Conservation (phyloP, 768 basidiomycete genomes). For the Leccinum longicurvipes region DNA sequence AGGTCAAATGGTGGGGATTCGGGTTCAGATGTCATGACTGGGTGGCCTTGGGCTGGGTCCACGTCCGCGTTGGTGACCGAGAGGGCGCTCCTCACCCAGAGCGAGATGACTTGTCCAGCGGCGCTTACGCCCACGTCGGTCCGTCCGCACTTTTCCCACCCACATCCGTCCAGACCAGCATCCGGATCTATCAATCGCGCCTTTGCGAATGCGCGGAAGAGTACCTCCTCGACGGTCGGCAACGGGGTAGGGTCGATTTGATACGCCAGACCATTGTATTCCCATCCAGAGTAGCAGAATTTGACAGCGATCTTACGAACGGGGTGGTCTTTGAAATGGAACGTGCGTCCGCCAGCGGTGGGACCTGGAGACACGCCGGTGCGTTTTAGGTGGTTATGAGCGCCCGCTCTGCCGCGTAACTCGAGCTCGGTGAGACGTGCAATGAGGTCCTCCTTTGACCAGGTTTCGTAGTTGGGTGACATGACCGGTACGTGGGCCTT, state of each 20-base stretch:
- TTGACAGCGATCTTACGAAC: slow-evolving; percentile 90
- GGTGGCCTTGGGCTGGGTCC: neutral
- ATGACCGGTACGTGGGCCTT: slow-evolving; percentile 30
- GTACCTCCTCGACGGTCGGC: slow-evolving; percentile 87
- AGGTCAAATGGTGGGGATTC: neutral
- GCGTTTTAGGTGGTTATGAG: slow-evolving; percentile 17
- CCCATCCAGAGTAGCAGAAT: slow-evolving; percentile 90
- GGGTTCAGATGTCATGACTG: neutral
- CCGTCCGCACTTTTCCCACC: slow-evolving; percentile 87
- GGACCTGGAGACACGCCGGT: slow-evolving; percentile 8
- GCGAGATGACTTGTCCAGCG: slow-evolving; percentile 87
- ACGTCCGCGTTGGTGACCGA: slow-evolving; percentile 9
- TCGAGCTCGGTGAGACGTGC: slow-evolving; percentile 60
- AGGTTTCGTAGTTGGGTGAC: slow-evolving; percentile 47
- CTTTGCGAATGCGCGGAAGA: slow-evolving; percentile 77
- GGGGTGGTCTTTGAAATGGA: slow-evolving; percentile 67
- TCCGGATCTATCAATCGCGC: slow-evolving; percentile 73
- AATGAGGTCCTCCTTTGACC: slow-evolving; percentile 71
- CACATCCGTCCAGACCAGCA: slow-evolving; percentile 78
- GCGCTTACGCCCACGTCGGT: slow-evolving; percentile 96
- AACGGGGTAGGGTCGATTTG: slow-evolving; percentile 69
- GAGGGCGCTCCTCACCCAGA: slow-evolving; percentile 82
- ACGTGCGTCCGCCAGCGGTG: slow-evolving; percentile 35
- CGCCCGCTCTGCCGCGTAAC: slow-evolving; percentile 11
- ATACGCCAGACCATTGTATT: slow-evolving; percentile 86